Conservation (phyloP, 2,329 filamentous ascomycete genomes). For the Claviceps purpurea region DNA sequence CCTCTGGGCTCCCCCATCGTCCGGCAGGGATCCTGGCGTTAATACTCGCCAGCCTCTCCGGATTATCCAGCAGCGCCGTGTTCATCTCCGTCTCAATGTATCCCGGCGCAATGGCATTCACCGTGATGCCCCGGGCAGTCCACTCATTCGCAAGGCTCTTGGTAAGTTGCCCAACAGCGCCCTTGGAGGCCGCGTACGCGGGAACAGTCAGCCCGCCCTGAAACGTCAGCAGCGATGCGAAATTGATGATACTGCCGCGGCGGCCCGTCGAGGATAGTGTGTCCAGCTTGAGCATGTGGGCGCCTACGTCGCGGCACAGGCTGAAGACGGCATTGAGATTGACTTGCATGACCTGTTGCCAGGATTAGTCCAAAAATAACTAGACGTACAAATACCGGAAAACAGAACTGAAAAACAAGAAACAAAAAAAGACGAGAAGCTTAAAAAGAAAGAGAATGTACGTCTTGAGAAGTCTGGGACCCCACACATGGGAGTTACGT, state of each 20-base stretch:
- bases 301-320: conserved; percentile 62
- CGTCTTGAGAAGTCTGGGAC: not conserved
- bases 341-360: conserved; percentile 57
- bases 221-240: conserved; percentile 68
- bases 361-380: too few relatives aligned
- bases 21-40: conserved; percentile 70
- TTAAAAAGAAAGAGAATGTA: not conserved
- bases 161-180: conserved; percentile 71
- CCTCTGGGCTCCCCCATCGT: conserved; percentile 70
- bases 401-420: too few relatives aligned
- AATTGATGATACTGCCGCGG: conserved; percentile 67
- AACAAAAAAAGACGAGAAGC: too few relatives aligned
- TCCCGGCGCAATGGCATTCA: conserved; percentile 81
- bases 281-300: conserved; percentile 56
- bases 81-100: conserved; percentile 97
- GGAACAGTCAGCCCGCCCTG: conserved; percentile 82
- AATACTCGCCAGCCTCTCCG: conserved; percentile 57
- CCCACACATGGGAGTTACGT: too few relatives aligned
- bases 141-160: conserved; percentile 82
- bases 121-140: conserved; percentile 63
- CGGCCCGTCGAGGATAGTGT: conserved; percentile 33
- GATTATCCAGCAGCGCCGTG: conserved; percentile 60
- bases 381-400: too few relatives aligned
- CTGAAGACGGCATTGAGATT: conserved; percentile 76
- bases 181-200: conserved; percentile 77